phyloP scores from a whole-genome alignment of 2,329 filamentous ascomycete species.

The Fusarium nanum region DNA sequence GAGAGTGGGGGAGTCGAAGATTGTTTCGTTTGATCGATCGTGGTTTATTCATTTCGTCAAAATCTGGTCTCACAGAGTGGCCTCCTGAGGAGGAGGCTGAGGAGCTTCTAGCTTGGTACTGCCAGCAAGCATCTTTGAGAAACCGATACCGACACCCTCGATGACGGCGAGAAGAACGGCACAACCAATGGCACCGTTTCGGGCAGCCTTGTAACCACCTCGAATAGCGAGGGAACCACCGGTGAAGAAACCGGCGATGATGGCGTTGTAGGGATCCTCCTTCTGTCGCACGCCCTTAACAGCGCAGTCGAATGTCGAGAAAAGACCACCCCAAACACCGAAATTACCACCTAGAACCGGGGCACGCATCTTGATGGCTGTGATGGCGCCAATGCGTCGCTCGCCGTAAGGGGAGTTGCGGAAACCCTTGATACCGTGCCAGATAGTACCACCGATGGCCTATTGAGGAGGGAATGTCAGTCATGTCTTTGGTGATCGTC shows the following conservation, averaged over 20 bases:
- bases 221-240: slow-evolving; percentile 91
- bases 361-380: slow-evolving; percentile 96
- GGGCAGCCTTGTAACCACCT: slow-evolving; percentile 89
- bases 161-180: slow-evolving; percentile 95
- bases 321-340: slow-evolving; percentile 95
- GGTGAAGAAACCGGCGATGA: slow-evolving; percentile 97
- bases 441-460: slow-evolving; percentile 85
- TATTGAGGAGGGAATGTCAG: slow-evolving; percentile 49
- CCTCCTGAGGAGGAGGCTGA: slow-evolving; percentile 49
- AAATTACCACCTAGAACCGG: slow-evolving; percentile 98
- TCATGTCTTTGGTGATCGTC: background rate
- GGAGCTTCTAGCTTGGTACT: slow-evolving; percentile 81
- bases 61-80: slow-evolving; percentile 42
- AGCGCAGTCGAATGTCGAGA: slow-evolving; percentile 95
- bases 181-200: slow-evolving; percentile 96
- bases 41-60: slow-evolving; percentile 24
- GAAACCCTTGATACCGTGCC: slow-evolving; percentile 97
- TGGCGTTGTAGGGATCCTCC: slow-evolving; percentile 98
- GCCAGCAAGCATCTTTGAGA: slow-evolving; percentile 93
- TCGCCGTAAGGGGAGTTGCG: slow-evolving; percentile 92
- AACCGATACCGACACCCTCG: slow-evolving; percentile 95
- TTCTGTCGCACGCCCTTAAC: slow-evolving; percentile 95
- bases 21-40: slow-evolving; percentile 19
- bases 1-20: slow-evolving; percentile 41
- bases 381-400: slow-evolving; percentile 93